Evolutionary conservation across 2,329 filamentous ascomycete genomes (phyloP).

Genomic region (Iodosphaeria phyllophila): DNA sequence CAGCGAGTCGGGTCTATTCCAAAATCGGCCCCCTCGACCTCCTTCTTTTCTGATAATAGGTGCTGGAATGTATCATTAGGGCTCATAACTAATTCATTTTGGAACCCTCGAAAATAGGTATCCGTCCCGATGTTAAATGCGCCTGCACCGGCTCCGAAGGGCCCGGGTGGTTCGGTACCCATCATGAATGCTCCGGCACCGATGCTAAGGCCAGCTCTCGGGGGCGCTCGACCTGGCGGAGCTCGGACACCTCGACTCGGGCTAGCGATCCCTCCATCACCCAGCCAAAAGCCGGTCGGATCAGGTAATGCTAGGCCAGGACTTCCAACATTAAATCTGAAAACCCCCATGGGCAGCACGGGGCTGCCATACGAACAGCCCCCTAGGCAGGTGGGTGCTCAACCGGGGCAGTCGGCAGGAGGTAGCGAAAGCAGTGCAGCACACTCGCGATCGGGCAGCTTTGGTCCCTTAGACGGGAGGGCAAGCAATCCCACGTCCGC

Average conservation of each 20-base stretch:
- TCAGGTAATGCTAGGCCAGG: constrained; percentile 35
- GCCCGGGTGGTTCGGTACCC: constrained; percentile 21
- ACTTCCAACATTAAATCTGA: constrained; percentile 65
- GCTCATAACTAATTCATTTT: too few relatives aligned
- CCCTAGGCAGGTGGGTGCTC: constrained; percentile 30
- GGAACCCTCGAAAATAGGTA: too few relatives aligned
- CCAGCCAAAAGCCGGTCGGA: constrained; percentile 60
- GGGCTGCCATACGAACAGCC: constrained; percentile 51
- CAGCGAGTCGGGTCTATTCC: too few relatives aligned
- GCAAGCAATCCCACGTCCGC: constrained; percentile 71
- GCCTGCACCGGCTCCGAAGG: constrained; percentile 10
- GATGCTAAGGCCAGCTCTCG: constrained; percentile 67
- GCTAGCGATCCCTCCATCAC: constrained; percentile 76
- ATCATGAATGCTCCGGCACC: constrained; percentile 62
- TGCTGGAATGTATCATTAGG: too few relatives aligned
- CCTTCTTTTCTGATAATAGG: too few relatives aligned
- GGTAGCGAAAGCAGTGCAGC: constrained; percentile 64
- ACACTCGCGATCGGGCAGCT: constrained; percentile 70
- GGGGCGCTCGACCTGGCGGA: constrained; percentile 44
- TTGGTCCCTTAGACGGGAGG: constrained; percentile 56
- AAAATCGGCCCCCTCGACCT: too few relatives aligned
- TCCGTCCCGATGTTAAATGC: constrained; percentile 3
- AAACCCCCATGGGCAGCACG: constrained; percentile 73
- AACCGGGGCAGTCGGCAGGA: constrained; percentile 46
- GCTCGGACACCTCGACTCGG: constrained; percentile 60